Conservation (phyloP, 23 red algal genomes). For the Cyanidiococcus yangmingshanensis region DNA sequence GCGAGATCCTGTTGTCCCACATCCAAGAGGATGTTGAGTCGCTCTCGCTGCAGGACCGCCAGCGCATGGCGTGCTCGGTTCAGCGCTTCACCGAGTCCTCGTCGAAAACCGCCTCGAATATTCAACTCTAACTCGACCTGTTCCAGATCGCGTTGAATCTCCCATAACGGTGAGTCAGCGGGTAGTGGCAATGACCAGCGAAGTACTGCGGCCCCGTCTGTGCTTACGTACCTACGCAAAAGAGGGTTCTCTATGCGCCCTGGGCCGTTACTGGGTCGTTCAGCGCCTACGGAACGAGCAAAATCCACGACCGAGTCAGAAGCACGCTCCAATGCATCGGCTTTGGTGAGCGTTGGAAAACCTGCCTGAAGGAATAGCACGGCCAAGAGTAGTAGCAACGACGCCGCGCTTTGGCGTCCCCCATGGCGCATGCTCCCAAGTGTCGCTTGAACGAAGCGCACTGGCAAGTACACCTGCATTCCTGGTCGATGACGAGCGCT, state of each 20-base stretch:
- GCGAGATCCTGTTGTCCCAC: not conserved
- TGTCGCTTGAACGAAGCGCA: no score
- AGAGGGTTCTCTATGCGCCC: constrained; percentile 49
- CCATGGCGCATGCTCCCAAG: no score
- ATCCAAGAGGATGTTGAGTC: constrained; percentile 60
- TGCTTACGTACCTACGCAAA: constrained; percentile 67
- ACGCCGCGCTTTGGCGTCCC: no score
- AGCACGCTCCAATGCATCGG: not conserved
- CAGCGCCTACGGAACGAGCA: not conserved
- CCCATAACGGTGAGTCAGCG: constrained; percentile 12
- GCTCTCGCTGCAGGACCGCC: constrained; percentile 16
- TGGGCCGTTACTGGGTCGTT: not conserved
- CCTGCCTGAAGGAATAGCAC: no score
- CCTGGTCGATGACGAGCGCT: no score
- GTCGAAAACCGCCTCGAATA: not conserved
- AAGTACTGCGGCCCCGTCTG: constrained; percentile 62
- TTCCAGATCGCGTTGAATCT: constrained; percentile 25
- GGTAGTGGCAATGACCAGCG: constrained; percentile 74
- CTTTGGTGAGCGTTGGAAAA: no score
- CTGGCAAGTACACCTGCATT: no score
- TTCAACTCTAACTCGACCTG: constrained; percentile 12
- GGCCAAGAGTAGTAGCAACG: no score
- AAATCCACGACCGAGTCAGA: not conserved
- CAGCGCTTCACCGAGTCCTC: constrained; percentile 21
- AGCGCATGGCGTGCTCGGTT: constrained; percentile 31